Evolutionary conservation across 176 grass and related monocot genomes (phyloP).

Genomic region (Carex myosuroides): DNA sequence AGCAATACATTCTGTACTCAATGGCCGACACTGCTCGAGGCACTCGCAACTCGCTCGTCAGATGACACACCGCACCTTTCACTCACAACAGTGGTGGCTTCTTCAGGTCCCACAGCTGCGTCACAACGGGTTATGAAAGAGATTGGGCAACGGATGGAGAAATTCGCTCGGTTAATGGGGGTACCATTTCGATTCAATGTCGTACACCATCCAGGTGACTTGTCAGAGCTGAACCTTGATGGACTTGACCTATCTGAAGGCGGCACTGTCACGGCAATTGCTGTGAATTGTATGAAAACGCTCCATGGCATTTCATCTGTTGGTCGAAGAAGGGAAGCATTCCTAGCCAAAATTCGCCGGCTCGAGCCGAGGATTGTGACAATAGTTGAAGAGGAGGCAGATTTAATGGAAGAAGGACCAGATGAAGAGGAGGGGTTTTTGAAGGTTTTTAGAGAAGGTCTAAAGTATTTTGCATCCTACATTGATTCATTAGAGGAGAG

Average conservation of each 20-base stretch:
- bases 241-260: conserved; percentile 48
- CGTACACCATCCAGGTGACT: conserved; percentile 73
- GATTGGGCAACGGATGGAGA: conserved; percentile 96
- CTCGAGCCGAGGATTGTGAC: conserved; percentile 79
- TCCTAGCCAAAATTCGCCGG: conserved; percentile 39
- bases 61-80: conserved; percentile 98
- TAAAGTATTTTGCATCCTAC: conserved; percentile 85
- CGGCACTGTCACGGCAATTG: conserved; percentile 43
- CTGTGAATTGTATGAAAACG: conserved; percentile 78
- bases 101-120: conserved; percentile 42
- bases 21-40: conserved; percentile 98
- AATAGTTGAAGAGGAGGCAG: conserved; percentile 87
- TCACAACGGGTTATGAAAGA: conserved; percentile 88
- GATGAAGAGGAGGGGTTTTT: conserved; percentile 69
- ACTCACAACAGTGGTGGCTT: conserved; percentile 74
- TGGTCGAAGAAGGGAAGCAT: conserved; percentile 38
- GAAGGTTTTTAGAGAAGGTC: conserved; percentile 72
- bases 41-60: conserved; percentile 76
- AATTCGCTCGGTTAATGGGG: conserved; percentile 96
- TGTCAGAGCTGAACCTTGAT: conserved; percentile 77
- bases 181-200: conserved; percentile 86
- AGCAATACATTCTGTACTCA: conserved; percentile 99
- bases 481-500: conserved; percentile 93
- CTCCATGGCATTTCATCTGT: conserved; percentile 54
- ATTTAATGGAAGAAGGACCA: conserved; percentile 42